Evolutionary conservation across 768 basidiomycete genomes (phyloP), one percentile per base, ranked within the genome.

Genomic region (Suillus spraguei): DNA sequence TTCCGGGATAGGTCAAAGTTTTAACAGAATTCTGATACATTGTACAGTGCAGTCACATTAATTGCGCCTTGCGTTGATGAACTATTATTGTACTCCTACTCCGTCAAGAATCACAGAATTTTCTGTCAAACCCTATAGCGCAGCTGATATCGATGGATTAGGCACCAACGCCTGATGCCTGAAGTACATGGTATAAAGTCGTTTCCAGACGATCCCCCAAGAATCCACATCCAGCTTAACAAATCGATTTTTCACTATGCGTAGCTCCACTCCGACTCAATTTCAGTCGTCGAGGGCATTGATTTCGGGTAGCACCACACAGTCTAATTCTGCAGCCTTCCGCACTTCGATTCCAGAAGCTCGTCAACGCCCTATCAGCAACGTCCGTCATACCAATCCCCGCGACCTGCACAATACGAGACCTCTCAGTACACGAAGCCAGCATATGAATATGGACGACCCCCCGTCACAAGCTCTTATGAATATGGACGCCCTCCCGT

Each of bases 71-170:
- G 52, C 28, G 24, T 41, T 20, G 39, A 58, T 41, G 38, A 13
- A 28, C 56, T 58, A 58, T 58, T 28, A 11, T 58, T 28, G 56
- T 39, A 39, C 38, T 41, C 39, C 16, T 17, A 24, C 38, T 6
- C 8, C 38, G 11, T 20, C 56, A 41, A 58, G 56, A 39, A 39
- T 53, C 33, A 53, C 7, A 9, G 38, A 58, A 39, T 13, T 58
- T 58, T 58, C 38, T 41, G 38, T 39, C 2, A 10, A 58, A 58
- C 36, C 17, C 16, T 39, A 41, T 58, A 16, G 24, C 24, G 10
- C 56, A 41, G 11, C 24, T 58, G 38, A 58, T 58, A 58, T 58
- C 56, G 56, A 58, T 58, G 38, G 56, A 58, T 58, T 58, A 39
- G 39, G 56, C 56, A 39, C 39, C 39, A 58, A 41, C 13, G 10